phyloP scores from a whole-genome alignment of 78 protist species.

The Emiliania huxleyi region DNA sequence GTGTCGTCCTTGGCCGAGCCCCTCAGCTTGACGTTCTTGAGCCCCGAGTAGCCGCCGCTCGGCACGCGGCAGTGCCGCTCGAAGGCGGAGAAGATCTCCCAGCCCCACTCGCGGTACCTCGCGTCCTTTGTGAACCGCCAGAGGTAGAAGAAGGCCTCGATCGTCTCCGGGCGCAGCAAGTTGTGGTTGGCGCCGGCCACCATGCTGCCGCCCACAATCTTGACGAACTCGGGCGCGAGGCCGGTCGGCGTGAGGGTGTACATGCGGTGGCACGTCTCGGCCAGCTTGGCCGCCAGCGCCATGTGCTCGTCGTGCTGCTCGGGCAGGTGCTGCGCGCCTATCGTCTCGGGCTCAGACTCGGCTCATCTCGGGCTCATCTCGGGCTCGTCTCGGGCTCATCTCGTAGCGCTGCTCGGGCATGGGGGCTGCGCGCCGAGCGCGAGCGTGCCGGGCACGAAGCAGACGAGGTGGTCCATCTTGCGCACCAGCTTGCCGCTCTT shows the following conservation, averaged over 20 bases:
- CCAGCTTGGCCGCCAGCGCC: constrained; percentile 28
- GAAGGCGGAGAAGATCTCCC: constrained; percentile 73
- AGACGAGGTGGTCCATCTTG: constrained; percentile 85
- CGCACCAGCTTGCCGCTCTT: not conserved
- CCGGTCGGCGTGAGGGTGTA: constrained; percentile 62
- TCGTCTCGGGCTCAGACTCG: too few relatives aligned
- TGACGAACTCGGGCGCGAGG: constrained; percentile 67
- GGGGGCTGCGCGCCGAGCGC: constrained; percentile 66
- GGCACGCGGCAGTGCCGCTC: constrained; percentile 3
- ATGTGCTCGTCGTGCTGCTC: not conserved
- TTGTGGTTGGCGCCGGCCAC: constrained; percentile 39
- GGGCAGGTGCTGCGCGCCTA: not conserved
- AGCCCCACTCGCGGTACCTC: constrained; percentile 77
- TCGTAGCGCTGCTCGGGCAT: not conserved
- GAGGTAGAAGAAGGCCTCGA: constrained; percentile 70
- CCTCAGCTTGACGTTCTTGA: not conserved
- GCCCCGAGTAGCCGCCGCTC: constrained; percentile 40
- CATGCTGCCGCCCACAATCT: not conserved
- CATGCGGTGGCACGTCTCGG: constrained; percentile 59
- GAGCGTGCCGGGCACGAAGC: constrained; percentile 87
- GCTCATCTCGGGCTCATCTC: too few relatives aligned
- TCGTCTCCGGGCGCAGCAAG: constrained; percentile 84
- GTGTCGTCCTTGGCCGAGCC: not conserved
- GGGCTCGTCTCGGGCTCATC: too few relatives aligned
- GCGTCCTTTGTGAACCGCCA: constrained; percentile 70